Evolutionary conservation across 306 rosid genomes (phyloP).

Genomic region (Ziziphus jujuba): DNA sequence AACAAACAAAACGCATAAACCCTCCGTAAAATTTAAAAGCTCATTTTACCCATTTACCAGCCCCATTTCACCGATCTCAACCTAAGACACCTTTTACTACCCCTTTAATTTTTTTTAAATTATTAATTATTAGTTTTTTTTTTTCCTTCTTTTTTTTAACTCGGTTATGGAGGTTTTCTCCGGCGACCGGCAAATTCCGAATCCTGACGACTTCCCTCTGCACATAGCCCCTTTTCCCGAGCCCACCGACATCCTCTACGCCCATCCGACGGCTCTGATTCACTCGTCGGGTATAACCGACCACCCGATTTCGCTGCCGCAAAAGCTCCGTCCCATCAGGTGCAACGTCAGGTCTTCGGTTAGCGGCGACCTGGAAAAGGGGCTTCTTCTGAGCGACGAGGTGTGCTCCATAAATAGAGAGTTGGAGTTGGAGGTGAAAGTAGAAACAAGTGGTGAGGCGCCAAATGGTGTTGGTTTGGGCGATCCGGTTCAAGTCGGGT

Average conservation of each 20-base stretch:
- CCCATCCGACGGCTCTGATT: constrained; percentile 27
- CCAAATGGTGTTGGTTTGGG: background rate
- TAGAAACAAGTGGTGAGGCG: constrained; percentile 14
- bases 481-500: constrained; percentile 28
- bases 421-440: constrained; percentile 18
- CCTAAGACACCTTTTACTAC: background rate
- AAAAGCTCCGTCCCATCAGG: constrained; percentile 86
- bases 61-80: background rate
- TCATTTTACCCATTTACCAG: background rate
- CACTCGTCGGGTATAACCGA: constrained; percentile 25
- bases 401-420: constrained; percentile 12
- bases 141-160: no score
- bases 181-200: constrained; percentile 39
- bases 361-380: constrained; percentile 9
- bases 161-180: constrained; percentile 32
- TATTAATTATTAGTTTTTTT: background rate
- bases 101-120: background rate
- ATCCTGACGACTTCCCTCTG: constrained; percentile 44
- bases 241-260: constrained; percentile 53
- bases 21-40: background rate
- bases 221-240: constrained; percentile 69
- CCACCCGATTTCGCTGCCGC: constrained; percentile 44
- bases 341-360: constrained; percentile 37
- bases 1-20: background rate
- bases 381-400: constrained; percentile 15